Base-by-base conservation (phyloP, 139 green algal genomes). In the Picochlorum sp. region DNA sequence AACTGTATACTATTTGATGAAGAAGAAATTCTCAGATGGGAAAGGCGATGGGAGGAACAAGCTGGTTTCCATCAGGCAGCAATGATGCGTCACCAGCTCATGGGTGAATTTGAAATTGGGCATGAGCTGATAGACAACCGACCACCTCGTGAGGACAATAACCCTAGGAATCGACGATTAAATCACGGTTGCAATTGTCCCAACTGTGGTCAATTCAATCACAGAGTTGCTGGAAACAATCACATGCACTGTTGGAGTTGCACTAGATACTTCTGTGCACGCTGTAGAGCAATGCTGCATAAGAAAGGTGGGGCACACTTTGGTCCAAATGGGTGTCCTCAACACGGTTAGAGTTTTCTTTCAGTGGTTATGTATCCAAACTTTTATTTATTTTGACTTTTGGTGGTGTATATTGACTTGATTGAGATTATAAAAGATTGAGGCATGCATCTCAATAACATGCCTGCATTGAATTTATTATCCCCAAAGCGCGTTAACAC, bases 1-100 rank as follows among this genome's bases (percentile, higher is more conserved):
- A 54, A 47, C 16, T 85, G 77, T 55, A 20, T 68, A 5, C 69
- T 88, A 31, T 88, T 88, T 61, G 78, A 86, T 32, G 64, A 81
- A 33, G 60, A 61, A 2, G 82, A 88, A 65, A 81, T 89, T 10
- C 50, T 75, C 35, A 40, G 70, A 22, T 88, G 72, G 20, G 47
- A 33, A 5, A 39, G 16, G 25, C 45, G 59, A 62, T 73, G 62
- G 57, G 52, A 62, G 8, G 56, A 63, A 14, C 35, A 56, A 33
- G 30, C 56, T 12, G 25, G 56, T 33, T 28, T 31, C 33, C 14
- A 59, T 10, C 18, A 33, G 29, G 39, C 52, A 0, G 54, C 54
- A n/a, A n/a, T n/a, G n/a, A n/a, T n/a, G n/a, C n/a, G n/a, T n/a
- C n/a, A n/a, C n/a, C n/a, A n/a, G 1, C 36, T 30, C 1, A 24